Percentiles rank a stretch among this genome's conserved stretches.
These are phyloP conservation scores for Chytriomyces confervae DNA, from an alignment of 192 early-diverging fungal species.

Conservation along the genomic window DNA sequence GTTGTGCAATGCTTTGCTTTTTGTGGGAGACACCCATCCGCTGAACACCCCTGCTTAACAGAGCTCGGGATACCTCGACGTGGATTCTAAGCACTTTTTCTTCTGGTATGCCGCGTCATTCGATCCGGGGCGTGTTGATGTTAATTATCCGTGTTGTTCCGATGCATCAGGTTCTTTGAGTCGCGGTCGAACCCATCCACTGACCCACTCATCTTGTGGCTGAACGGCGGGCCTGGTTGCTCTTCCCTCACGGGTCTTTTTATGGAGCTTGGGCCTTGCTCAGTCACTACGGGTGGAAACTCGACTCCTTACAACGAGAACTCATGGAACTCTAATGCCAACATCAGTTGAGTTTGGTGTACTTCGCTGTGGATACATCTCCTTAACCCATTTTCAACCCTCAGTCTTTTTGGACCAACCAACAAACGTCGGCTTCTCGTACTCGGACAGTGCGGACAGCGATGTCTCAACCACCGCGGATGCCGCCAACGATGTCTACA, in stretches of 20 bases:
- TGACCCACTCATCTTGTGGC: constrained; percentile 83
- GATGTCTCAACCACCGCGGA: constrained; percentile 71
- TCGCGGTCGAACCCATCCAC: constrained; percentile 72
- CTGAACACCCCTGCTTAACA: constrained; percentile 6
- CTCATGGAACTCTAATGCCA: constrained; percentile 92
- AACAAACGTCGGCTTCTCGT: constrained; percentile 89
- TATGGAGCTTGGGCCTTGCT: constrained; percentile 86
- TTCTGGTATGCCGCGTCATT: constrained; percentile 29
- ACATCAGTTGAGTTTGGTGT: constrained; percentile 40
- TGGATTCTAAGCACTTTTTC: constrained; percentile 49
- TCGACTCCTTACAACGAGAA: constrained; percentile 68
- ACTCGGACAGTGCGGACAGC: constrained; percentile 64
- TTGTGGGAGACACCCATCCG: not conserved
- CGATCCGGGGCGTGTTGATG: not conserved
- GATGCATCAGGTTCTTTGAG: constrained; percentile 97
- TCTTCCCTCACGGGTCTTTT: constrained; percentile 75
- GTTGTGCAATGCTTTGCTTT: constrained; percentile 15
- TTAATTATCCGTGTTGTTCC: not conserved
- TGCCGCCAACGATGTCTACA: constrained; percentile 87
- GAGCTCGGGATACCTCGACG: constrained; percentile 59
- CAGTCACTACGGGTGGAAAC: constrained; percentile 75
- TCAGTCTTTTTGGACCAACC: constrained; percentile 59
- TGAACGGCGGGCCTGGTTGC: constrained; percentile 80
- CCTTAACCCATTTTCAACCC: not conserved
- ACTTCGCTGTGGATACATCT: constrained; percentile 43